A percentile compares a stretch with the other conserved stretches of the same genome.
phyloP scores from a whole-genome alignment of 495 filamentous ascomycete genomes.

The Pyronema omphalodes region DNA sequence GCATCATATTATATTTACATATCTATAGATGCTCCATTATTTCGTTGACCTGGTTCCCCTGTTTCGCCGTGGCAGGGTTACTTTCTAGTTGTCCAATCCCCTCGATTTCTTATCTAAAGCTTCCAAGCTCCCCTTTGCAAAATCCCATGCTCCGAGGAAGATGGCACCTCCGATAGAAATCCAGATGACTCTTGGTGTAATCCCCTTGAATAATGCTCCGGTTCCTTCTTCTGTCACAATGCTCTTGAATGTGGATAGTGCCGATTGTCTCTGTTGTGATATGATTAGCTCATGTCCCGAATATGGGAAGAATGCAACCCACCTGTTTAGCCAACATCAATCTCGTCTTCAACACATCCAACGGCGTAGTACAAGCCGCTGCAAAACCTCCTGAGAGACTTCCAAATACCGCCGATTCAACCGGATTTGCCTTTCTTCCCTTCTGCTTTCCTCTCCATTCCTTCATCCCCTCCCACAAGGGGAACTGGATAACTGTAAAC shows the following conservation, averaged over 20 bases:
- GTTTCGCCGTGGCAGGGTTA: background rate
- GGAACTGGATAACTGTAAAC: constrained; percentile 92
- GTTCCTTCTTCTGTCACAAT: constrained; percentile 54
- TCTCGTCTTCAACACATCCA: constrained; percentile 92
- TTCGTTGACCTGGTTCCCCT: background rate
- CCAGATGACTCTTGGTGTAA: constrained; percentile 80
- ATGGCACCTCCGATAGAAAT: constrained; percentile 86
- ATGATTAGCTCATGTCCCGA: background rate
- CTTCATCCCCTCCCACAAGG: constrained; percentile 91
- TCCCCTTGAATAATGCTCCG: constrained; percentile 67
- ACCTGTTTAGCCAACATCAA: constrained; percentile 63
- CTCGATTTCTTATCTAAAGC: background rate
- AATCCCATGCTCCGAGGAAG: constrained; percentile 92
- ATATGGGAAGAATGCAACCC: constrained; percentile 1
- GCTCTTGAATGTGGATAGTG: constrained; percentile 34
- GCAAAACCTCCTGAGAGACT: constrained; percentile 68
- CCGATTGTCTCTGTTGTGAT: constrained; percentile 17
- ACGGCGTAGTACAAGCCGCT: constrained; percentile 73
- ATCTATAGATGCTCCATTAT: background rate
- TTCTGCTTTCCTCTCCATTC: constrained; percentile 19
- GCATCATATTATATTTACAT: no score
- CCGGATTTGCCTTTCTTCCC: constrained; percentile 38
- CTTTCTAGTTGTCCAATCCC: background rate
- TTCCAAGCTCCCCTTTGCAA: constrained; percentile 56
- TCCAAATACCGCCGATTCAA: constrained; percentile 74